Evolutionary conservation across 225 moss, liverwort and hornwort genomes (phyloP), one percentile per base, ranked within the genome.

Genomic region (Bryoerythrophyllum caledonicum): DNA sequence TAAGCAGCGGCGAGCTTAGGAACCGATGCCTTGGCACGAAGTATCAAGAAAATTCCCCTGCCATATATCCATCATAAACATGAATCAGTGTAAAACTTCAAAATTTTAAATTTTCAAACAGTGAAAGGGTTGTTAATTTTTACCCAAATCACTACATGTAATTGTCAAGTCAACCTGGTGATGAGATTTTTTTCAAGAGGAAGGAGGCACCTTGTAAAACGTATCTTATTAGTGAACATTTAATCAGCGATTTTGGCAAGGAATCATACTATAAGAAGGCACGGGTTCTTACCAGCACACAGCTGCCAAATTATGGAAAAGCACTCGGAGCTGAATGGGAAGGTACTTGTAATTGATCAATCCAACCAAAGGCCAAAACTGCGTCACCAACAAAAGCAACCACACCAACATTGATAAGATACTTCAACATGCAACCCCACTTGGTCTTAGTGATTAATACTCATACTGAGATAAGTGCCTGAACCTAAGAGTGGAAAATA

Each of bases 311-410:
- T 95, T 99, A 74, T 82, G 86, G 70, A 95, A 87, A 21, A 99
- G 85, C 68, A 94, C 94, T 70, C 97, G 91, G 52, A 99, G 80
- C 34, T 99, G 91, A 81, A 85, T 27, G 28, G 97, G 94, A 72
- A 91, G 76, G 67, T 93, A 94, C 71, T 88, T 88, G 62, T 99
- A 93, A 78, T 99, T 99, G 60, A 99, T 80, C 79, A 99, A 79
- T 21, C 86, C 78, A 32, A 99, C 90, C 68, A 94, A 62, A 72
- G 97, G 97, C 97, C 97, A 99, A 75, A 93, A 94, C 97, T 97
- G 92, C 84, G 85, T 70, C 61, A 68, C 38, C 27, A 57, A 49
- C 57, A n/a, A 49, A 40, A 43, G 41, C 37, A 35, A 51, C 30
- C 40, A 35, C 48, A 77, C 28, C 53, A 58, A 58, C 8, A 10